These are phyloP conservation scores for Fraxinus excelsior DNA, from an alignment of 257 asterid species.

Conservation along the genomic window DNA sequence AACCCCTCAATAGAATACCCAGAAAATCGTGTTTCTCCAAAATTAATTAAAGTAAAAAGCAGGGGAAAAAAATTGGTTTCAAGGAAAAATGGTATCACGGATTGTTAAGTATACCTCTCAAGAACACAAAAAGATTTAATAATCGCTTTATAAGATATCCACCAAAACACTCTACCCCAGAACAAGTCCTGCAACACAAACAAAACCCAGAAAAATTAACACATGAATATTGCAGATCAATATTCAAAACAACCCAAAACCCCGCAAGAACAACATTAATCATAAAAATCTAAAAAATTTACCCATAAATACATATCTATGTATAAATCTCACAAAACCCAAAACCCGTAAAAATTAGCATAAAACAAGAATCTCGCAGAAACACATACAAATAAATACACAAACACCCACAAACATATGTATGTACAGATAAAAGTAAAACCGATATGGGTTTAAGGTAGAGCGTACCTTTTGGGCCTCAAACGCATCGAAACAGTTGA, in stretches of 20 bases:
- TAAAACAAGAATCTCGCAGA: background rate
- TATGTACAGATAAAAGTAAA: background rate
- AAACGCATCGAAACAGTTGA: slow-evolving; percentile 95
- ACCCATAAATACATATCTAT: too few species aligned
- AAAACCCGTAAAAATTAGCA: background rate
- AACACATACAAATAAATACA: background rate
- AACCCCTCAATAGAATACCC: slow-evolving; percentile 47
- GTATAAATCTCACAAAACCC: background rate
- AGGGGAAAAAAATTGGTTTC: background rate
- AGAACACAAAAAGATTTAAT: slow-evolving; percentile 62
- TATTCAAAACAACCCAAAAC: slow-evolving; percentile 28
- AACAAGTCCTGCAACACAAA: slow-evolving; percentile 80
- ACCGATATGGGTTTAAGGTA: slow-evolving; percentile 33
- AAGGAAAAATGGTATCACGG: slow-evolving; percentile 15
- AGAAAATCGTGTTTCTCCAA: slow-evolving; percentile 33
- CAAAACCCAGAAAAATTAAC: background rate
- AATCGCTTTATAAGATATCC: slow-evolving; percentile 86
- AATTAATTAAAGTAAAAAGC: slow-evolving; percentile 20
- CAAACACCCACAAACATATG: background rate
- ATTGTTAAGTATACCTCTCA: slow-evolving; percentile 57
- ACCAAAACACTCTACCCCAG: slow-evolving; percentile 92
- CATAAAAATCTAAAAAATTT: background rate
- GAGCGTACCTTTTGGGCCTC: slow-evolving; percentile 84
- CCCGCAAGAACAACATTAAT: background rate
- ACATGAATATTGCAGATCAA: slow-evolving; percentile 40